phyloP scores from a whole-genome alignment of 2,329 filamentous ascomycete species.

The Ascomycota sp. region DNA sequence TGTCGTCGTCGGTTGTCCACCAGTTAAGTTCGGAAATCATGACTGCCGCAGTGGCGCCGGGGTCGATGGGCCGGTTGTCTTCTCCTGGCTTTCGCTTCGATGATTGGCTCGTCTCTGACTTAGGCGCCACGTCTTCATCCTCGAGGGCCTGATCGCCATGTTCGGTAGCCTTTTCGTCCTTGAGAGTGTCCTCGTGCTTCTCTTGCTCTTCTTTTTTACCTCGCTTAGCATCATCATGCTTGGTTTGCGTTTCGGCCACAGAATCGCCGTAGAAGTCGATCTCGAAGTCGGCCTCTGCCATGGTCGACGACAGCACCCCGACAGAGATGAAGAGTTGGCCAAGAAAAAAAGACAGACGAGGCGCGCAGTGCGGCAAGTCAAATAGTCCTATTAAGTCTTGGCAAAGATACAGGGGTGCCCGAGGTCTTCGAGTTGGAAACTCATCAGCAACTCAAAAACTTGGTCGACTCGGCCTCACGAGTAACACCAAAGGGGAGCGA shows the following conservation, averaged over 20 bases:
- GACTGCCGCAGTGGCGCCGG: constrained; percentile 45
- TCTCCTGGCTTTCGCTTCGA: constrained; percentile 40
- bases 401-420: constrained; percentile 2
- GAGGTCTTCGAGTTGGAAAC: constrained; percentile 1
- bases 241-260: constrained; percentile 20
- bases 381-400: constrained; percentile 3
- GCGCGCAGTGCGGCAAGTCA: constrained; percentile 1
- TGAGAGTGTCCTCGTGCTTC: constrained; percentile 15
- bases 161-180: constrained; percentile 12
- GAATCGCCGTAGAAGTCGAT: constrained; percentile 53
- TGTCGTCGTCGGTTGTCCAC: constrained; percentile 94
- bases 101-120: too few species aligned
- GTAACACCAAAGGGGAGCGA: neutral
- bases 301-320: constrained; percentile 11
- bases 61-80: constrained; percentile 37
- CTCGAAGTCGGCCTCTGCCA: constrained; percentile 53
- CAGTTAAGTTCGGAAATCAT: constrained; percentile 82
- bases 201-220: constrained; percentile 16
- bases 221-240: constrained; percentile 14
- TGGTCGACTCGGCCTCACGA: constrained; percentile 4
- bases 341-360: neutral
- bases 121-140: constrained; percentile 5
- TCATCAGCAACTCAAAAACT: constrained; percentile 4
- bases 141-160: constrained; percentile 6
- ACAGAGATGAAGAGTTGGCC: neutral